Evolutionary conservation across 2,329 filamentous ascomycete genomes (phyloP), one percentile per base, ranked within the genome.

Genomic region (Neonectria neomacrospora): DNA sequence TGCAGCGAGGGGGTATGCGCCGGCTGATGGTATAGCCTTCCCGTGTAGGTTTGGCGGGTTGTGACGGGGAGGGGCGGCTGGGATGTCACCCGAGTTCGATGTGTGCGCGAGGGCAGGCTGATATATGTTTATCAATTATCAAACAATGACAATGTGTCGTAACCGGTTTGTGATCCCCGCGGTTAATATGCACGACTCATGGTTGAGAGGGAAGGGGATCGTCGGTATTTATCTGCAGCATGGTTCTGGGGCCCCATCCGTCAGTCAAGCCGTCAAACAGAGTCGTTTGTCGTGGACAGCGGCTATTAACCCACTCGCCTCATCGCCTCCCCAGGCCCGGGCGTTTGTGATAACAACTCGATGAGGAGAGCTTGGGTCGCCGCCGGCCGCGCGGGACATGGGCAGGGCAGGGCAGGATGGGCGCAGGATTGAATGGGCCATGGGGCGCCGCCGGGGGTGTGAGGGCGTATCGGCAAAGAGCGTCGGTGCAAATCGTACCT

Each of bases 311-410:
- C 61, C 52, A 47, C 23, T 42, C 51, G 44, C 39, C 28, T 45
- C 32, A 42, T 37, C 10, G 20, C 48, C 32, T 72, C 60, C 63
- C 69, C 66, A 72, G 61, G 64, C 62, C 65, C 32, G 39, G 61
- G 61, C 55, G 56, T 62, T 68, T 63, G 45, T 67, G 70, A 72
- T 72, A 72, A 64, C 67, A 66, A 67, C 54, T 64, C 66, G 62
- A 59, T 63, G 52, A 69, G 48, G 58, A 64, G 28, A 58, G 54
- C 57, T 53, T 55, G 61, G 70, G 52, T 56, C 57, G 70, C 70
- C 68, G 69, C 55, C 68, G 70, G 68, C 70, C 67, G 61, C 52
- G 50, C 52, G 50, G 42, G 47, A 39, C 51, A 50, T 61, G 63
- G 54, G 32, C 28, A 69, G 52, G 55, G 34, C 28, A 69, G 52